Base-by-base conservation (phyloP, 768 basidiomycete genomes). In the Coprinellus aureogranulatus region DNA sequence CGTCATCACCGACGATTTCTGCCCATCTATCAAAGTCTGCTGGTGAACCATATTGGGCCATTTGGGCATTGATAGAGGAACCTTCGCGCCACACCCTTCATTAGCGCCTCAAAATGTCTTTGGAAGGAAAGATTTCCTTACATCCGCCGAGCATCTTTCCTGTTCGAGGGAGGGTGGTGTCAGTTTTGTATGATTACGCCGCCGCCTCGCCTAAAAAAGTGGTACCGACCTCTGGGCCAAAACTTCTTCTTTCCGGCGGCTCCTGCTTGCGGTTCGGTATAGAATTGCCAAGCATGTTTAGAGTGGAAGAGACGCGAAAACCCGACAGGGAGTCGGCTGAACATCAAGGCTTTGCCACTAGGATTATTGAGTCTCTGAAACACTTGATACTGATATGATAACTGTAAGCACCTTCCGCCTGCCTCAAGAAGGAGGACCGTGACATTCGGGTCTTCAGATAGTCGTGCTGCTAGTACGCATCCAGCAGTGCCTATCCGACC, bases 61-160 rank as follows among this genome's bases (percentile, higher is more conserved):
- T 77, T 62, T 77, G 70, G 14, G 87, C 88, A 62, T 90, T 90
- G 47, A 88, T 80, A 2, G 85, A 77, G 3, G 85, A 84, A 55
- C 84, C 83, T 86, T 55, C 41, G 12, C 23, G 34, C 34, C 34
- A 34, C 34, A 14, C 34, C 6, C 8, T 34, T 34, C 14, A 14
- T 34, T 34, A 12, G 18, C 16, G 37, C 54, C 5, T 48, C 23
- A 52, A 11, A 45, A 2, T 8, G 26, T 47, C 39, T 37, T 26
- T 39, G 22, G n/a, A 45, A 22, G 23, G 26, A 25, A 18, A 46
- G 23, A n/a, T n/a, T 25, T 11, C 75, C 84, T 68, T 64, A 86
- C 89, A 90, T 65, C 89, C 89, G 23, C 89, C 89, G 5, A 91
- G 77, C 66, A 90, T 73, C 64, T 84, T 88, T 1, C 72, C 88